phyloP scores from a whole-genome alignment of 176 grass and related monocot species.

The Dactylis glomerata region DNA sequence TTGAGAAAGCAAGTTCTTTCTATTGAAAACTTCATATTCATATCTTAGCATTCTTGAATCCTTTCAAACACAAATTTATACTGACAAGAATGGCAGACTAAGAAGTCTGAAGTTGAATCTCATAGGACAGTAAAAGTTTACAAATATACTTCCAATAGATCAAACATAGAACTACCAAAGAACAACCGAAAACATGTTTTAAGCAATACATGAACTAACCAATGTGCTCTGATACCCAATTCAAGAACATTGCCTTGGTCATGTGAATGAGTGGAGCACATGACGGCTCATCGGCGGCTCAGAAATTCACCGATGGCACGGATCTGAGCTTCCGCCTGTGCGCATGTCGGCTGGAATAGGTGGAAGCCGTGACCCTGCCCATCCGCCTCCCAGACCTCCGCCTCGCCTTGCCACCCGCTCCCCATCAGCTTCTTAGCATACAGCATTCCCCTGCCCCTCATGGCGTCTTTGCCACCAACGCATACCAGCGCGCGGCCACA shows the following conservation, averaged over 20 bases:
- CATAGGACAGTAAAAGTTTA: too few species aligned
- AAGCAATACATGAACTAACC: not conserved
- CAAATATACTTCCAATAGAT: too few species aligned
- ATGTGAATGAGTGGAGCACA: not conserved
- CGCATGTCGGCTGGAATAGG: not conserved
- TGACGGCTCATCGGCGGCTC: constrained; percentile 17
- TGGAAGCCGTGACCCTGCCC: constrained; percentile 68
- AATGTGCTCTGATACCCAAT: constrained; percentile 6
- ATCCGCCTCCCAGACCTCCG: constrained; percentile 41
- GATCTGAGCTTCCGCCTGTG: constrained; percentile 27
- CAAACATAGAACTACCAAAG: not conserved
- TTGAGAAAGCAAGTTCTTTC: too few species aligned
- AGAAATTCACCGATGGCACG: constrained; percentile 35
- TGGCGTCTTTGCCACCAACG: constrained; percentile 43
- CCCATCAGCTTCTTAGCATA: constrained; percentile 54
- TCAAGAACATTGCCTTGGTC: not conserved
- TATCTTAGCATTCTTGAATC: too few species aligned
- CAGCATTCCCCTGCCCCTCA: constrained; percentile 43
- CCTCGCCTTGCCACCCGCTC: constrained; percentile 50
- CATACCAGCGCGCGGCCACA: constrained; percentile 51
- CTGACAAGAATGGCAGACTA: too few species aligned
- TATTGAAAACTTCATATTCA: too few species aligned
- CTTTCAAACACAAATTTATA: too few species aligned
- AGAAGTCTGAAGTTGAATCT: too few species aligned
- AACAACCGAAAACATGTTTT: constrained; percentile 12